These are phyloP conservation scores for Cladosporium sp. DNA, from an alignment of 2,329 filamentous ascomycete species.

Conservation along the genomic window DNA sequence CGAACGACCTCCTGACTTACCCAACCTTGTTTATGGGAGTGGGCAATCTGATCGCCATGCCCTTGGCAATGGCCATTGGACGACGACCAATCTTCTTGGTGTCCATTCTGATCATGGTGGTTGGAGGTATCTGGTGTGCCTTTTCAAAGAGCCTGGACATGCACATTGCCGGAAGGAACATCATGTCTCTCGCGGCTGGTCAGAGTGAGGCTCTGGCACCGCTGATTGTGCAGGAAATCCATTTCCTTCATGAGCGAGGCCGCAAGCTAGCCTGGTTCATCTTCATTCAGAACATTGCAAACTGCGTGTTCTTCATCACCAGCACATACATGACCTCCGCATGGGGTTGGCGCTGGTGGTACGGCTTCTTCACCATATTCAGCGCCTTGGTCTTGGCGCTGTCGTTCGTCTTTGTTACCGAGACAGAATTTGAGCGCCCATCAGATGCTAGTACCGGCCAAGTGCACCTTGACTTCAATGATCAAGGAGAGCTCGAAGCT, in stretches of 20 bases:
- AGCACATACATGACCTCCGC: constrained; percentile 8
- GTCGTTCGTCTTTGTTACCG: constrained; percentile 36
- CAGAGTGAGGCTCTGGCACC: constrained; percentile 19
- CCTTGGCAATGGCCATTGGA: constrained; percentile 29
- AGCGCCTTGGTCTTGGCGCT: constrained; percentile 28
- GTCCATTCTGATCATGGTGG: constrained; percentile 26
- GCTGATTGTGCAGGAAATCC: constrained; percentile 19
- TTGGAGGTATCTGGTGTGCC: constrained; percentile 23
- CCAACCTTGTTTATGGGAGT: constrained; percentile 33
- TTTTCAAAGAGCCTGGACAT: constrained; percentile 13
- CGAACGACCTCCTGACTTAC: constrained; percentile 34
- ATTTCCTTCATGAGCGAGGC: constrained; percentile 22
- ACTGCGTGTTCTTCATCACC: constrained; percentile 8
- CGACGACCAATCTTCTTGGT: constrained; percentile 29
- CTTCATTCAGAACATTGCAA: constrained; percentile 2
- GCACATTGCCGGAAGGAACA: constrained; percentile 26
- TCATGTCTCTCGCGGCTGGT: constrained; percentile 26
- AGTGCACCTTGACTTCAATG: constrained; percentile 10
- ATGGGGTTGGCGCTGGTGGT: constrained; percentile 11
- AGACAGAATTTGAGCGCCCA: constrained; percentile 37
- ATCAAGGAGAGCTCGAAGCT: neutral
- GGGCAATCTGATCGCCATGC: constrained; percentile 35
- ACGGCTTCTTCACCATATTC: constrained; percentile 8
- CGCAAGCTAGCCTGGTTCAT: constrained; percentile 2
- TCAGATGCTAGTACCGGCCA: constrained; percentile 8